Evolutionary conservation across 176 grass and related monocot genomes (phyloP), one percentile per base, ranked within the genome.

Genomic region (Hsuehochloa calcarea): DNA sequence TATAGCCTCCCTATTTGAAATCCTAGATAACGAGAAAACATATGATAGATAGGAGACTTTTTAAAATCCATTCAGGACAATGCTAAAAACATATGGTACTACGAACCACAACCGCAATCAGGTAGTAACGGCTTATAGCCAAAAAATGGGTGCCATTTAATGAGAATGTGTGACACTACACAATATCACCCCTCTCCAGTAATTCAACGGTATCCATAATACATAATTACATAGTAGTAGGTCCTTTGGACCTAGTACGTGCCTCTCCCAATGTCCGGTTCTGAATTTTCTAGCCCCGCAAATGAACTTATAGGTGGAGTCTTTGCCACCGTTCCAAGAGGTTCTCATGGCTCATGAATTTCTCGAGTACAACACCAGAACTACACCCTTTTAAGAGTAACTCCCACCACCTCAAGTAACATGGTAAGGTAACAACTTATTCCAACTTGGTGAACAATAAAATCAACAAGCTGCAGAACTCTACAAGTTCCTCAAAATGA

Each of bases 401-500:
- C 38, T 27, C 50, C 0, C 50, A 84, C 16, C 58, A 60, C 50
- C 26, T 54, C 43, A 78, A 37, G 39, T 16, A 34, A 49, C 39
- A 43, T 61, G 35, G n/a, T 44, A 25, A 22, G 34, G 54, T 68
- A 44, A 49, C 60, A 72, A 61, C 10, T 51, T 80, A 10, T 74
- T 80, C 60, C 41, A 4, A 74, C 52, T 34, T 34, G 25, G 4
- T 35, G 60, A 72, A 10, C 9, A 22, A 77, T 72, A 74, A 72
- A 78, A 78, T 84, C 15, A 55, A 1, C 22, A 58, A 26, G 26
- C 20, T 44, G 14, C 0, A 58, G 22, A 87, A 76, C 46, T 56
- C 10, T 38, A 31, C 38, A 80, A 62, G 59, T 25, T 62, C 64
- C 41, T 63, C 56, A 88, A 88, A 41, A 14, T 62, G 22, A 84